These are phyloP conservation scores for Neocallimastix lanati DNA, from an alignment of 192 early-diverging fungal species.

Conservation along the genomic window DNA sequence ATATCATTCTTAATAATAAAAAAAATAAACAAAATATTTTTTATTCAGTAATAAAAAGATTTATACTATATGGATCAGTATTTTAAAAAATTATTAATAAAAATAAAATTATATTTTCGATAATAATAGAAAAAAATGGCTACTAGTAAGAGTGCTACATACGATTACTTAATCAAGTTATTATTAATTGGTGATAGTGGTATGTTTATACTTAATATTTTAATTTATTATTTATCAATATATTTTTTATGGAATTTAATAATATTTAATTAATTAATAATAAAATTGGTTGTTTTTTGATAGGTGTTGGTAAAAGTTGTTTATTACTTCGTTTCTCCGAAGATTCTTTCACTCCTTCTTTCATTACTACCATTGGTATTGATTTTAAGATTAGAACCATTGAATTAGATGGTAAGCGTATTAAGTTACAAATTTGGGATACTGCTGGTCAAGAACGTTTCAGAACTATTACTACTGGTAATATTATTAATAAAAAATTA, in stretches of 20 bases:
- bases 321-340: slow-evolving; percentile 93
- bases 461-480: slow-evolving; percentile 94
- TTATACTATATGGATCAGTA: too few species aligned
- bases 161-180: slow-evolving; percentile 98
- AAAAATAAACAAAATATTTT: too few species aligned
- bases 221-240: too few species aligned
- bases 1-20: too few species aligned
- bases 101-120: too few species aligned
- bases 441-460: slow-evolving; percentile 98
- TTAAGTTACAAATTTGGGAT: slow-evolving; percentile 99
- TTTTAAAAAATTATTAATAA: too few species aligned
- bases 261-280: too few species aligned
- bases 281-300: too few species aligned
- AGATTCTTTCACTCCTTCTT: slow-evolving; percentile 97
- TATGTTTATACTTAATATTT: too few species aligned
- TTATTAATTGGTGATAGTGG: slow-evolving; percentile 95
- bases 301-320: slow-evolving; percentile 93
- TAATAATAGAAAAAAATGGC: not conserved
- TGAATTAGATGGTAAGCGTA: slow-evolving; percentile 94
- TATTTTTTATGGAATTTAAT: too few species aligned
- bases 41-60: too few species aligned
- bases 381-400: slow-evolving; percentile 99
- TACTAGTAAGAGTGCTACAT: slow-evolving; percentile 66
- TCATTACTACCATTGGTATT: slow-evolving; percentile 98
- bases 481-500: not conserved